Conservation (phyloP, 768 basidiomycete species). For the Suillus ampliporus region DNA sequence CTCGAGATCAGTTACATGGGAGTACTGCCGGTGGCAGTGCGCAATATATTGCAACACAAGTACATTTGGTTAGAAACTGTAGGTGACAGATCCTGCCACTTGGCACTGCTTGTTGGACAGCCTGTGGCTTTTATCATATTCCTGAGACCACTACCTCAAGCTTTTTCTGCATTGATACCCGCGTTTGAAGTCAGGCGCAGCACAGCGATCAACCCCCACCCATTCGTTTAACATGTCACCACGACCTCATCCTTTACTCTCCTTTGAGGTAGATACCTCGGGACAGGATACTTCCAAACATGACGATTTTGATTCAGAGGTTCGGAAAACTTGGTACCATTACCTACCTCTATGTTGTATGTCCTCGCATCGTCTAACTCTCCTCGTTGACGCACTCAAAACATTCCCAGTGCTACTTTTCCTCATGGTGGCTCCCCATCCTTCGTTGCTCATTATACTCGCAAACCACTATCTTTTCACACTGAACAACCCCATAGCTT, state of each 20-base stretch:
- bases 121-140: neutral
- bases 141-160: neutral
- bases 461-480: slow-evolving; percentile 69
- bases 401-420: slow-evolving; percentile 48
- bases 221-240: slow-evolving; percentile 26
- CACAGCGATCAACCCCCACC: neutral
- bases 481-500: slow-evolving; percentile 50
- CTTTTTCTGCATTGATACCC: neutral
- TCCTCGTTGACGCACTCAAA: slow-evolving; percentile 23
- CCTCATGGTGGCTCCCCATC: slow-evolving; percentile 74
- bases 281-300: slow-evolving; percentile 22
- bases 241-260: slow-evolving; percentile 29
- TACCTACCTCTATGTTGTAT: slow-evolving; percentile 62
- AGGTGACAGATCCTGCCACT: no score
- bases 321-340: slow-evolving; percentile 58
- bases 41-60: no score
- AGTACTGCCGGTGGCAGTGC: no score
- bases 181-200: neutral
- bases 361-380: slow-evolving; percentile 23
- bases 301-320: slow-evolving; percentile 39
- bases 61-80: no score
- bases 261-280: slow-evolving; percentile 31
- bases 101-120: no score
- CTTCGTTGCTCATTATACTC: slow-evolving; percentile 71
- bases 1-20: no score